phyloP scores from a whole-genome alignment of 148 eudicot species.

The Amaranthus hypochondriacus region DNA sequence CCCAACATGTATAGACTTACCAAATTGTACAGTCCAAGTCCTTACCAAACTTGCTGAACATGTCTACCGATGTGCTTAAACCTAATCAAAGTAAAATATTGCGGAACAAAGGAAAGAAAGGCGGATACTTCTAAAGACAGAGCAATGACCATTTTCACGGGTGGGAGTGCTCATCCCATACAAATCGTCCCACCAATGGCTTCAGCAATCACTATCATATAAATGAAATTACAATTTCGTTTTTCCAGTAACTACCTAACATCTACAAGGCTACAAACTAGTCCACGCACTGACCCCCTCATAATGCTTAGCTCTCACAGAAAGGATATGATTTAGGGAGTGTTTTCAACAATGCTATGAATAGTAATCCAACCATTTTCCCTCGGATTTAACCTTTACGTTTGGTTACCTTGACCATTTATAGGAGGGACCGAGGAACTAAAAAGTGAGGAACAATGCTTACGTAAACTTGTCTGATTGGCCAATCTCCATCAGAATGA shows the following conservation, averaged over 20 bases:
- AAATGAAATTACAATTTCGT: not conserved
- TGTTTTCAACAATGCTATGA: not conserved
- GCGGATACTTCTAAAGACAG: too few relatives aligned
- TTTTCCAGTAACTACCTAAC: too few relatives aligned
- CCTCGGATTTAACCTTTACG: constrained; percentile 1
- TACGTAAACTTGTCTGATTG: not conserved
- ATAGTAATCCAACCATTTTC: not conserved
- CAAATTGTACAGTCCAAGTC: too few relatives aligned
- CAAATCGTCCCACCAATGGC: not conserved
- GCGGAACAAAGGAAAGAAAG: not conserved
- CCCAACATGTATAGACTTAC: too few relatives aligned
- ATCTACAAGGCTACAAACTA: too few relatives aligned
- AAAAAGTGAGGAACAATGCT: not conserved
- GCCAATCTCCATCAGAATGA: not conserved
- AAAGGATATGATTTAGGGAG: not conserved
- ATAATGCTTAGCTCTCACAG: too few relatives aligned
- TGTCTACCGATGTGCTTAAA: too few relatives aligned
- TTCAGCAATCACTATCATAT: not conserved
- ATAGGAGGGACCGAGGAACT: not conserved
- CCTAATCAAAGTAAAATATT: too few relatives aligned
- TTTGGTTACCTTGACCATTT: not conserved
- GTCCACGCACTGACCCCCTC: too few relatives aligned
- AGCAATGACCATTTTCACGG: too few relatives aligned
- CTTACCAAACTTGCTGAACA: too few relatives aligned
- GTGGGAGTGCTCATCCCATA: too few relatives aligned